Evolutionary conservation across 2,329 filamentous ascomycete species (phyloP).

Genomic region (Eurotiales sp.): DNA sequence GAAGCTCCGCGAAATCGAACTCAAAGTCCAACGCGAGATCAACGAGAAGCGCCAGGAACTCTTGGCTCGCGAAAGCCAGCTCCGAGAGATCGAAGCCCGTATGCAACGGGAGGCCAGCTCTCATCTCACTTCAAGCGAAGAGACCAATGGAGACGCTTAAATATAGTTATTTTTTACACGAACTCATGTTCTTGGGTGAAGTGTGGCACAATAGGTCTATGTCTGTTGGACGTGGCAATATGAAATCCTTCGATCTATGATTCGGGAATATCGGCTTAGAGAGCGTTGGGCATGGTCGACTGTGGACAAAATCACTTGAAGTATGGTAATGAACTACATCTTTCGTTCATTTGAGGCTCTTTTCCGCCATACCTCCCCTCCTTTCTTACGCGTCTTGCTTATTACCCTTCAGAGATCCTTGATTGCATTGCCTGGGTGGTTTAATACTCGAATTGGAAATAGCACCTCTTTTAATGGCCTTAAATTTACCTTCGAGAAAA

Average conservation of each 20-base stretch:
- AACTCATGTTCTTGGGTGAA: conserved; percentile 8
- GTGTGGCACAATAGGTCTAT: background rate
- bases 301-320: conserved; percentile 31
- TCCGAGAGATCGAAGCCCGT: conserved; percentile 96
- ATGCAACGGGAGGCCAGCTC: conserved; percentile 80
- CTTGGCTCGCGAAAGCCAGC: conserved; percentile 92
- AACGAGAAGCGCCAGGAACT: conserved; percentile 99
- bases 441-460: conserved; percentile 25
- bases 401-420: conserved; percentile 14
- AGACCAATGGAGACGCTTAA: conserved; percentile 35
- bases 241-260: conserved; percentile 22
- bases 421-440: conserved; percentile 21
- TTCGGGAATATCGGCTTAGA: conserved; percentile 3
- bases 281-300: conserved; percentile 5
- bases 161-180: conserved; percentile 16
- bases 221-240: conserved; percentile 1
- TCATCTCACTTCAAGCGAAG: conserved; percentile 24
- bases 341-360: conserved; percentile 10
- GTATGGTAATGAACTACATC: conserved; percentile 20
- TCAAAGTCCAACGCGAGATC: conserved; percentile 99
- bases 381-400: conserved; percentile 20
- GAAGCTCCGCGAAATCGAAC: conserved; percentile 98
- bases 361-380: conserved; percentile 15
- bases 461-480: conserved; percentile 32
- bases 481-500: conserved; percentile 23